Conservation (phyloP, 2,329 filamentous ascomycete genomes). For the Falciphora oryzae region DNA sequence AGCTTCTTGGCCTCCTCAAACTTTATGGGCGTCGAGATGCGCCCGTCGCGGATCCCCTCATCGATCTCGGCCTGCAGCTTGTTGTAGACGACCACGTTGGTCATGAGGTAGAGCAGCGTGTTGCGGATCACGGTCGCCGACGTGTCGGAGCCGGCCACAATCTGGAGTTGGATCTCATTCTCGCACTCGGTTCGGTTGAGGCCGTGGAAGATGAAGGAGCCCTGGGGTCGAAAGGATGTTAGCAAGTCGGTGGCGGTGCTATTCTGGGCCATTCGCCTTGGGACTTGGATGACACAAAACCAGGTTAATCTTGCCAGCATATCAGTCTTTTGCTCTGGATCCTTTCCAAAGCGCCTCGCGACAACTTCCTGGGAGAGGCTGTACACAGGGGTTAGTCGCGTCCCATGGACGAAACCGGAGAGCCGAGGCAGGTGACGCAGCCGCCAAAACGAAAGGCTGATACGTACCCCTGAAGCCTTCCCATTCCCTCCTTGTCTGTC, state of each 20-base stretch:
- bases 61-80: background rate
- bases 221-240: background rate
- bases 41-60: constrained; percentile 25
- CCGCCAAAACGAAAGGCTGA: background rate
- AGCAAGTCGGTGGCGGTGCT: background rate
- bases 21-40: constrained; percentile 39
- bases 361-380: constrained; percentile 2
- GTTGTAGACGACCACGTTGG: background rate
- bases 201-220: constrained; percentile 18
- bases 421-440: background rate
- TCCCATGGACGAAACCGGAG: background rate
- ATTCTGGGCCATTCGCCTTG: background rate
- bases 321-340: constrained; percentile 19
- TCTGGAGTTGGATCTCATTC: constrained; percentile 19
- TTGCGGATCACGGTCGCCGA: background rate
- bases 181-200: constrained; percentile 22
- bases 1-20: constrained; percentile 79
- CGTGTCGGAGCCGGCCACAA: constrained; percentile 5
- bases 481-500: constrained; percentile 7
- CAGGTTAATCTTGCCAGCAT: background rate
- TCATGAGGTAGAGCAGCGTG: background rate
- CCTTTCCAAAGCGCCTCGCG: background rate
- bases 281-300: background rate
- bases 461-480: constrained; percentile 5
- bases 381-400: too few species aligned